These are phyloP conservation scores for Penicillium parvum DNA, from an alignment of 495 filamentous ascomycete genomes.

Conservation along the genomic window DNA sequence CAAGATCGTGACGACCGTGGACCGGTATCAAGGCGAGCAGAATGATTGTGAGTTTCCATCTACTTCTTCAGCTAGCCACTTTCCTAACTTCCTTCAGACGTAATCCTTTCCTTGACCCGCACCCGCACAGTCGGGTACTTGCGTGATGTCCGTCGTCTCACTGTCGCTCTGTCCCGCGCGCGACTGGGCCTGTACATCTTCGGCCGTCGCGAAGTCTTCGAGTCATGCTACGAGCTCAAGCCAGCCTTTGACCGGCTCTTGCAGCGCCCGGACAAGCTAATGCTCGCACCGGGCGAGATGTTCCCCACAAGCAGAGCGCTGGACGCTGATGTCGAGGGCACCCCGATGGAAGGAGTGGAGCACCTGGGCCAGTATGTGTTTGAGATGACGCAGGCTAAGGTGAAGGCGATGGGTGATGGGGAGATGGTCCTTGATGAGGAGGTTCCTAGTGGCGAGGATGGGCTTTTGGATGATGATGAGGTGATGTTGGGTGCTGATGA, in stretches of 20 bases:
- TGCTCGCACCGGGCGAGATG: conserved; percentile 79
- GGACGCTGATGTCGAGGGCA: conserved; percentile 53
- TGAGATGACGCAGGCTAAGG: conserved; percentile 88
- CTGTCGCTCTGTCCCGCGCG: conserved; percentile 93
- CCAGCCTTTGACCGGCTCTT: conserved; percentile 77
- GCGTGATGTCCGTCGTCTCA: conserved; percentile 87
- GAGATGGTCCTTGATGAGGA: conserved; percentile 30
- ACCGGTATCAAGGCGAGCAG: conserved; percentile 98
- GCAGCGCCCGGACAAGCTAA: conserved; percentile 68
- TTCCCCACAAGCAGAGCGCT: conserved; percentile 64
- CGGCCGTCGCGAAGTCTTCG: conserved; percentile 84
- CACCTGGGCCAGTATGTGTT: conserved; percentile 96
- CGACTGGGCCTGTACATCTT: conserved; percentile 90
- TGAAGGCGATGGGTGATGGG: conserved; percentile 55
- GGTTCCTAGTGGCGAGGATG: conserved; percentile 38
- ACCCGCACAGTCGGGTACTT: conserved; percentile 90
- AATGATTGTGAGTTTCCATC: conserved; percentile 77
- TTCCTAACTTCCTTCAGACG: conserved; percentile 51
- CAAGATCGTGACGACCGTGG: conserved; percentile 86
- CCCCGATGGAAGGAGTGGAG: conserved; percentile 82
- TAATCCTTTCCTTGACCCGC: conserved; percentile 87
- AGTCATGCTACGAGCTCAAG: conserved; percentile 79
- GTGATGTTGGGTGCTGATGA: conserved; percentile 35
- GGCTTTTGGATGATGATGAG: conserved; percentile 44
- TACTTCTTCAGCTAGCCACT: conserved; percentile 5